Evolutionary conservation across 805 yeast genomes (phyloP), one percentile per base, ranked within the genome.

Genomic region (Candida germanica): DNA sequence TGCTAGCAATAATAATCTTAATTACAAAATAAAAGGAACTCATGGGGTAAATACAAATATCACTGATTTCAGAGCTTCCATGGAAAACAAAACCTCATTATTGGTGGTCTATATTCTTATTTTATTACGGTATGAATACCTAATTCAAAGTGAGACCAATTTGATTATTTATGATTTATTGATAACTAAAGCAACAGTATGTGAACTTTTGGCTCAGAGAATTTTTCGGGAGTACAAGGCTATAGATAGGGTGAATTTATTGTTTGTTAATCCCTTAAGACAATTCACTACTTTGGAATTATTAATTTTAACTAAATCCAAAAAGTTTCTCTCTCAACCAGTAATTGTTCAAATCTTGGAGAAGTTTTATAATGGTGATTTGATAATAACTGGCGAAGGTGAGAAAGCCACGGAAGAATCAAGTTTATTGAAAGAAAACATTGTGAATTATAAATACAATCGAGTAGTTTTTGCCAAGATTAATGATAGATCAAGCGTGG

Each of bases 121-220:
- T 29, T 48, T 66, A 13, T 40, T 66, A 15, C 44, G 64, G 29
- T 64, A 64, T 36, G 72, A 66, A 47, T 66, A 54, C 40, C 43
- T 55, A 33, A 62, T 66, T 22, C 72, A 66, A 41, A 52, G 64
- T 3, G 66, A 65, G 32, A 58, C 58, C 43, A 63, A 66, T 39
- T 49, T 64, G 39, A 56, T 65, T 12, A 47, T 55, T 38, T 64
- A 48, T 39, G 72, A 66, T 26, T 48, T 66, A 29, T 50, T 66
- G 34, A 39, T 39, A 10, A 73, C 80, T 3, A 66, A 77, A 35
- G 69, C 79, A 22, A 65, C 58, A 38, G 59, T 74, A 3, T 76
- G 81, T 47, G 81, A 76, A 50, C 47, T 72, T n/a, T 54, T 75
- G 23, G 77, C 80, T 2, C 59, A 73, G 14, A 57, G 76, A 41